Conservation (phyloP, 164 flowering plant species). For the Akebia trifoliata region DNA sequence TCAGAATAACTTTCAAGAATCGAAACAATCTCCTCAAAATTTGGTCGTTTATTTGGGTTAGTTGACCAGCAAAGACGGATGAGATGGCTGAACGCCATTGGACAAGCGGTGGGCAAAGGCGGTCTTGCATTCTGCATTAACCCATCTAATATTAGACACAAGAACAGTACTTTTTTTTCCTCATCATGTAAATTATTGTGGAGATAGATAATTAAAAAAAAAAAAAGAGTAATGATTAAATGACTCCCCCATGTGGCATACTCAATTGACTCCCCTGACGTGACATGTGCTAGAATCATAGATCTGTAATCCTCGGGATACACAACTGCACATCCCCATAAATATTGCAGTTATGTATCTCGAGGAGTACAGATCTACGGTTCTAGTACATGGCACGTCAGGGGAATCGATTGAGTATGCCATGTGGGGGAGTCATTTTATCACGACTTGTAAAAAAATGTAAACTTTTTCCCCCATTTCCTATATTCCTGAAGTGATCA, state of each 20-base stretch:
- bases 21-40: constrained; percentile 69
- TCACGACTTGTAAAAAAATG: neutral
- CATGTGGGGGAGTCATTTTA: too few species aligned
- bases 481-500: neutral
- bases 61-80: constrained; percentile 84
- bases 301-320: too few species aligned
- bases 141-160: neutral
- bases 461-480: neutral
- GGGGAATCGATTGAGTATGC: too few species aligned
- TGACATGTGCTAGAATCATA: too few species aligned
- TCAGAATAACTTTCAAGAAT: constrained; percentile 54
- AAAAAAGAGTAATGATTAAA: neutral
- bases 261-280: too few species aligned
- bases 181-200: too few species aligned
- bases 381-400: too few species aligned
- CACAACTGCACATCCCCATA: too few species aligned
- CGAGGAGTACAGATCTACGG: too few species aligned
- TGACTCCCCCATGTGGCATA: too few species aligned
- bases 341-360: too few species aligned
- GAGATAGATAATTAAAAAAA: neutral
- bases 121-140: constrained; percentile 88
- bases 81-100: constrained; percentile 55
- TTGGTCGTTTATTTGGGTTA: constrained; percentile 76
- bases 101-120: constrained; percentile 62
- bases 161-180: too few species aligned